Base-by-base conservation (phyloP, 768 basidiomycete species). In the Podaxis sp. region DNA sequence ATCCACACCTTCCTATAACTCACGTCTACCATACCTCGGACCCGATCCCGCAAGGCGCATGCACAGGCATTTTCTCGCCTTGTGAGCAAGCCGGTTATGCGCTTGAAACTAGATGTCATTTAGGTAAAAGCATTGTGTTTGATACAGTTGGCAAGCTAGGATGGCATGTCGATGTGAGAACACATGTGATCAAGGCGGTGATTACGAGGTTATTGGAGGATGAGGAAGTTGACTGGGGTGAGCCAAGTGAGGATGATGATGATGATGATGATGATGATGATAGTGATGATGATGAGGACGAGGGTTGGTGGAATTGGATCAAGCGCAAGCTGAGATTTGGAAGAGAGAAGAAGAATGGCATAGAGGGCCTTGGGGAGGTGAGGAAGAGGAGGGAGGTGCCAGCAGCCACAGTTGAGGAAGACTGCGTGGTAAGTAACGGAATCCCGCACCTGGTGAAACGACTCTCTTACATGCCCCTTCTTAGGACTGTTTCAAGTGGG, bases 21-120 rank as follows among this genome's bases (percentile, higher is more conserved):
- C 95, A 98, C 69, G 80, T 98, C 26, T 97, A 91, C 69, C 93
- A 98, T 73, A 96, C 88, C 1, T 91, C 89, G 1, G 96, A 99
- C 73, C 96, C 96, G 0, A 95, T 99, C 44, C 87, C 96, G 0
- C 91, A 91, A 78, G 92, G 91, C 0, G 75, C 82, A 0, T 95
- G 93, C 71, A 94, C 80, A 0, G 94, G 94, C 36, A 77, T 88
- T 4, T 74, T 83, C 8, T 95, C 91, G 0, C 74, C 83, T 0
- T 99, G 96, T 72, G 86, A 88, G 15, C 82, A 92, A 37, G 93
- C 79, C 0, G 96, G 96, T 1, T 96, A 90, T 72, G 96, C 95
- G 1, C 76, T 96, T 67, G 94, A 96, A 74, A 88, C 89, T 0
- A 81, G 81, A 24, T 99, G 96, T 66, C 96, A 98, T 74, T 80